These are phyloP conservation scores for Sextonia rubra DNA, from an alignment of 164 flowering plant genomes.

Conservation along the genomic window DNA sequence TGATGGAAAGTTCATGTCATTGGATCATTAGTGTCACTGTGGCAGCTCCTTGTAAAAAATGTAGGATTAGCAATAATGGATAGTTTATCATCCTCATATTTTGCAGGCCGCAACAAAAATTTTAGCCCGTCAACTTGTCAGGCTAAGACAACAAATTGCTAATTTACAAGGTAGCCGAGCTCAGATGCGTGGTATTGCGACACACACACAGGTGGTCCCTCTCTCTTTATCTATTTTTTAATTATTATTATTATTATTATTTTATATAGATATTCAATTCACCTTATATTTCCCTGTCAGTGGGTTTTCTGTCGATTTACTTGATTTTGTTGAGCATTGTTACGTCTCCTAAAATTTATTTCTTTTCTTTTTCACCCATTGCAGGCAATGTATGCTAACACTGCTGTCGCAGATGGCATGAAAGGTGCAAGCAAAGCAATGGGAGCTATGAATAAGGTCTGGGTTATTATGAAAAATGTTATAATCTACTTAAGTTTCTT, in stretches of 20 bases:
- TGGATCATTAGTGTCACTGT: neutral
- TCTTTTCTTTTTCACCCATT: constrained; percentile 11
- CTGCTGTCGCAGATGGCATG: constrained; percentile 86
- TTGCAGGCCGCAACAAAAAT: constrained; percentile 79
- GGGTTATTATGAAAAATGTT: neutral
- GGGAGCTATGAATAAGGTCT: constrained; percentile 91
- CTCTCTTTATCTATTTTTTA: neutral
- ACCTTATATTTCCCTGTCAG: neutral
- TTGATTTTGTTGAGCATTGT: neutral
- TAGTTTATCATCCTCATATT: constrained; percentile 1
- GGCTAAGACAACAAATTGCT: constrained; percentile 87
- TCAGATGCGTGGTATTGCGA: constrained; percentile 91
- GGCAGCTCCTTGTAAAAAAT: neutral
- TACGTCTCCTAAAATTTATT: neutral
- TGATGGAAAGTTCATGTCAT: neutral
- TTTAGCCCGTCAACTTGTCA: constrained; percentile 81
- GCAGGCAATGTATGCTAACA: constrained; percentile 84
- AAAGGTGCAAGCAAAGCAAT: constrained; percentile 89
- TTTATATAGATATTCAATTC: no score
- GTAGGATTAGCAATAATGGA: neutral
- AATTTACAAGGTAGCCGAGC: constrained; percentile 90
- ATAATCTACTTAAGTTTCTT: neutral
- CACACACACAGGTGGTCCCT: constrained; percentile 74
- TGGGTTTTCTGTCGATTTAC: neutral
- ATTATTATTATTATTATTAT: neutral